phyloP scores from a whole-genome alignment of 805 yeast genomes.

The Starmerella bombicola region DNA sequence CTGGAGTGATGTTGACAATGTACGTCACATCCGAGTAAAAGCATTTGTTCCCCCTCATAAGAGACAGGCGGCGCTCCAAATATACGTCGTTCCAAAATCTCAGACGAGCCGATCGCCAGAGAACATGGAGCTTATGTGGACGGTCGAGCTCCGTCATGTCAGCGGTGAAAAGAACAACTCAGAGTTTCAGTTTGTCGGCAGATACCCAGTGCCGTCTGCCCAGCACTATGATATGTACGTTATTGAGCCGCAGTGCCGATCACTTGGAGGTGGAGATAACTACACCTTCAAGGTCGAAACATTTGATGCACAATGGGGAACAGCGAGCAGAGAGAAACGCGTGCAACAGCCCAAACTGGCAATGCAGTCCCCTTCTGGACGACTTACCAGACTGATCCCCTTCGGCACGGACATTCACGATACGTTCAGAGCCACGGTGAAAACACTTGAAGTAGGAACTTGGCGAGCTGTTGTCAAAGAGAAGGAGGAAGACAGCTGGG shows the following conservation, averaged over 20 bases:
- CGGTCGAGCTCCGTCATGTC: conserved; percentile 60
- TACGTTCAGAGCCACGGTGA: conserved; percentile 47
- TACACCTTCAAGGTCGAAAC: conserved; percentile 44
- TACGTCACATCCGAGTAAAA: conserved; percentile 63
- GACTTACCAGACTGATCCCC: conserved; percentile 47
- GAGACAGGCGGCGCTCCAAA: conserved; percentile 56
- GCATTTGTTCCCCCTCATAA: conserved; percentile 64
- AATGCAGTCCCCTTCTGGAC: conserved; percentile 76
- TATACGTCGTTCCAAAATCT: conserved; percentile 36
- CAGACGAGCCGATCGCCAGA: conserved; percentile 8
- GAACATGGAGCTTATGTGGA: conserved; percentile 55
- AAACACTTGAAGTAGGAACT: conserved; percentile 57
- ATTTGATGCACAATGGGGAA: conserved; percentile 39
- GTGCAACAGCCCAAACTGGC: conserved; percentile 37
- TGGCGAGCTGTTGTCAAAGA: conserved; percentile 78
- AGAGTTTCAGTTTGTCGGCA: conserved; percentile 53
- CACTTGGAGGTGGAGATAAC: conserved; percentile 42
- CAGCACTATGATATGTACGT: conserved; percentile 67
- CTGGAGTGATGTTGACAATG: conserved; percentile 42
- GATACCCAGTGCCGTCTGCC: conserved; percentile 59
- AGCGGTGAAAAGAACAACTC: conserved; percentile 41
- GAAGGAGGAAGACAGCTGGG: conserved; percentile 68
- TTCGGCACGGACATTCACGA: conserved; percentile 25
- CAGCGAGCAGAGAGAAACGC: neutral
- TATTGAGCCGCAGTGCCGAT: conserved; percentile 67